A percentile compares a stretch with the other conserved stretches of the same genome.
phyloP scores from a whole-genome alignment of 805 yeast genomes.

The Starmera dryadoides region DNA sequence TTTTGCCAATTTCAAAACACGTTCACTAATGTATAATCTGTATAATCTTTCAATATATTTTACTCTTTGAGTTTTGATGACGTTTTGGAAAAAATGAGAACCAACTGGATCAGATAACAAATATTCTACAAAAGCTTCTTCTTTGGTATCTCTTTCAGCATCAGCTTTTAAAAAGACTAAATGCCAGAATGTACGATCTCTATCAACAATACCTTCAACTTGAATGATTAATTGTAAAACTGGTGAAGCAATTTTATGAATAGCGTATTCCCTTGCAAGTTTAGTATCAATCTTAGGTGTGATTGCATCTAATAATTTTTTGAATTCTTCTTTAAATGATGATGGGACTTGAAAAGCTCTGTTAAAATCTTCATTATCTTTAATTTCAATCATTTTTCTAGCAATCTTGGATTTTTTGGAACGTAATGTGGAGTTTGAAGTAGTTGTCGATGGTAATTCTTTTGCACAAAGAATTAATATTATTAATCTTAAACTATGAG shows the following conservation, averaged over 20 bases:
- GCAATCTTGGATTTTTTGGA: slow-evolving; percentile 83
- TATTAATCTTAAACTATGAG: slow-evolving; percentile 76
- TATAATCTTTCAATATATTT: slow-evolving; percentile 68
- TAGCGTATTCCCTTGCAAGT: slow-evolving; percentile 63
- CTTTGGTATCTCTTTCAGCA: slow-evolving; percentile 47
- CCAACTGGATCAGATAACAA: slow-evolving; percentile 86
- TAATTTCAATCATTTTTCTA: slow-evolving; percentile 85
- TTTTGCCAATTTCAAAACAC: slow-evolving; percentile 65
- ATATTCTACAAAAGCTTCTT: slow-evolving; percentile 78
- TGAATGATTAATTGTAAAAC: slow-evolving; percentile 73
- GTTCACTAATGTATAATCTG: slow-evolving; percentile 61
- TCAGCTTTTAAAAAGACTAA: slow-evolving; percentile 45
- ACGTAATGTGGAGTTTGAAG: slow-evolving; percentile 65
- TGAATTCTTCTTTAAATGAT: slow-evolving; percentile 56
- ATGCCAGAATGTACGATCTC: slow-evolving; percentile 66
- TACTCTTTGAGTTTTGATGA: slow-evolving; percentile 56
- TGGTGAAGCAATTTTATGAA: slow-evolving; percentile 81
- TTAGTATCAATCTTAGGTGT: slow-evolving; percentile 29
- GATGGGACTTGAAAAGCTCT: slow-evolving; percentile 63
- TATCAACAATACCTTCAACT: slow-evolving; percentile 74
- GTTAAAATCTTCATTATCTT: slow-evolving; percentile 67
- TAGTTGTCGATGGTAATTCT: slow-evolving; percentile 65
- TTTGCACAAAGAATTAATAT: slow-evolving; percentile 71
- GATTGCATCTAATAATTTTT: slow-evolving; percentile 37
- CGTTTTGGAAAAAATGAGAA: slow-evolving; percentile 79